Evolutionary conservation across 192 early-diverging fungal genomes (phyloP).

Genomic region (Nowakowskiella sp.): DNA sequence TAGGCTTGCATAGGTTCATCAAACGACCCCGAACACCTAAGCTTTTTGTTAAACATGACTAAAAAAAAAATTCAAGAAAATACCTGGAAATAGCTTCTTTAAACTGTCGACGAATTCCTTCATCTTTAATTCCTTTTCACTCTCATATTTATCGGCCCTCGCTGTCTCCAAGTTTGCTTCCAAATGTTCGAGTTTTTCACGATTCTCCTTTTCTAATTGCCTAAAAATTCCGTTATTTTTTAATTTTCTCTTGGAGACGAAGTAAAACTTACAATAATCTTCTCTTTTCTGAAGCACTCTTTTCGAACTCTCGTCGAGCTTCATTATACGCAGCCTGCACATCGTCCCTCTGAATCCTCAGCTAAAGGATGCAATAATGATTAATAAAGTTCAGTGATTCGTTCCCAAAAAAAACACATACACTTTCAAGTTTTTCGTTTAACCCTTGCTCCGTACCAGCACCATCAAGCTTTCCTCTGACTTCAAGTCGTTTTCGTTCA

Average conservation of each 20-base stretch:
- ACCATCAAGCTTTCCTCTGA: no score
- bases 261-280: constrained; percentile 47
- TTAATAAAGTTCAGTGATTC: no score
- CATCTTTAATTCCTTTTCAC: constrained; percentile 66
- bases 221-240: constrained; percentile 25
- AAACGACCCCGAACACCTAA: constrained; percentile 77
- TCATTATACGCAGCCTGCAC: no score
- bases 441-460: no score
- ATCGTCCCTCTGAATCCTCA: no score
- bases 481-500: no score
- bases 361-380: no score
- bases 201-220: constrained; percentile 61
- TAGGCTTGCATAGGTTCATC: constrained; percentile 84
- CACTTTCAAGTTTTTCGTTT: no score
- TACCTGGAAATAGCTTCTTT: constrained; percentile 76
- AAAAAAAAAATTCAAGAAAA: constrained; percentile 6
- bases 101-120: constrained; percentile 70
- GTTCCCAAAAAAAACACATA: no score
- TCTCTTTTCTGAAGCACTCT: constrained; percentile 55
- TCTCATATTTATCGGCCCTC: constrained; percentile 73
- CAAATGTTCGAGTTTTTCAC: constrained; percentile 75
- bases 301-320: constrained; percentile 57
- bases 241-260: no score
- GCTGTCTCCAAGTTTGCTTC: constrained; percentile 72
- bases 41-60: neutral